Conservation (phyloP, 2,329 filamentous ascomycete genomes). For the Colletotrichum spaethianum region DNA sequence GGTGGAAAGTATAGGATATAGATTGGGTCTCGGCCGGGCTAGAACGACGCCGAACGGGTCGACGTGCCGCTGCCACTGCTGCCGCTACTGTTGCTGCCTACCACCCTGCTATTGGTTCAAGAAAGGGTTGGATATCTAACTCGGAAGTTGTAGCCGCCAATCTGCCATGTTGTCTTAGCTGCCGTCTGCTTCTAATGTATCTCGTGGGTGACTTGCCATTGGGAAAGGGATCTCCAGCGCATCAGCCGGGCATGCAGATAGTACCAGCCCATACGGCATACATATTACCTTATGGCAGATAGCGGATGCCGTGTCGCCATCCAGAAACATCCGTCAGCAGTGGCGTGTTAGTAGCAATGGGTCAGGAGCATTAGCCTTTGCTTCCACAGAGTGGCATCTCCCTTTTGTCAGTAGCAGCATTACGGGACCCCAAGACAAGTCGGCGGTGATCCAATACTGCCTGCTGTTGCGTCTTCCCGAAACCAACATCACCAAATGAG, state of each 20-base stretch:
- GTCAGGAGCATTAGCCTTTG: background rate
- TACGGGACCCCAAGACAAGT: too few relatives aligned
- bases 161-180: background rate
- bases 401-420: background rate
- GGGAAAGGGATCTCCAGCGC: background rate
- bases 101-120: background rate
- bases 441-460: background rate
- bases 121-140: background rate
- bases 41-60: background rate
- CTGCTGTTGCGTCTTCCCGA: background rate
- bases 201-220: background rate
- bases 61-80: background rate
- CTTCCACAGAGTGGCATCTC: background rate
- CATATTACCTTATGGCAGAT: background rate
- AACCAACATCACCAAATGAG: background rate
- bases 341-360: background rate
- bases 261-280: background rate
- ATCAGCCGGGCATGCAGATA: background rate
- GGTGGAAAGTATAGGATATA: background rate
- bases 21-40: background rate
- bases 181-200: background rate
- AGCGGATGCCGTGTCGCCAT: background rate
- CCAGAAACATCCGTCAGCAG: background rate
- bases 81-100: background rate
- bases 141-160: constrained; percentile 5